phyloP scores from a whole-genome alignment of 192 early-diverging fungal genomes.

The Coemansia umbellata region DNA sequence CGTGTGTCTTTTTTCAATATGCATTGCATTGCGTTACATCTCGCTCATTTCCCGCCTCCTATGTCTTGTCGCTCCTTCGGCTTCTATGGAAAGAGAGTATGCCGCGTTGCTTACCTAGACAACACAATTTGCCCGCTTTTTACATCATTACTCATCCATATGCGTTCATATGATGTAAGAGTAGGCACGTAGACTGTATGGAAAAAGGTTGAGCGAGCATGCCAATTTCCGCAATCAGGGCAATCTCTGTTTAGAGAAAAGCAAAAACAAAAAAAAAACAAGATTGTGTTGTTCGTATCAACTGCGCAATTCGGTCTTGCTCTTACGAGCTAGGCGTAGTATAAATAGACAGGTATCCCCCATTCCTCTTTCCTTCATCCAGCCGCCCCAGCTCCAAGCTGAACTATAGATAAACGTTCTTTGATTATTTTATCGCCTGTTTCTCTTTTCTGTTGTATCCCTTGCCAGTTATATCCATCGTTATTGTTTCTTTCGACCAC shows the following conservation, averaged over 20 bases:
- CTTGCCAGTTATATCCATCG: too few relatives aligned
- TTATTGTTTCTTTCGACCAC: too few relatives aligned
- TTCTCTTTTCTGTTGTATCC: too few relatives aligned
- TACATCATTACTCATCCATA: conserved; percentile 8
- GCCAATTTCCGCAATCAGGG: background rate
- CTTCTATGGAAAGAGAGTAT: background rate
- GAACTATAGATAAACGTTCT: too few relatives aligned
- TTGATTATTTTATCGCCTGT: too few relatives aligned
- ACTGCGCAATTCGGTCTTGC: too few relatives aligned
- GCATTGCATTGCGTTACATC: conserved; percentile 26
- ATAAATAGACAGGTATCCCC: too few relatives aligned
- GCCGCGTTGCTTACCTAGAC: background rate
- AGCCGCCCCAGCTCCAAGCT: too few relatives aligned
- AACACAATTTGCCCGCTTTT: background rate
- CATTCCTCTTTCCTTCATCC: too few relatives aligned
- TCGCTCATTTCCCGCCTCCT: background rate
- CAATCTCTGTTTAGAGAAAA: background rate
- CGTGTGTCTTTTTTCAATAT: conserved; percentile 9
- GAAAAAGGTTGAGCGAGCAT: background rate
- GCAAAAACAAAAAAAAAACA: conserved; percentile 1
- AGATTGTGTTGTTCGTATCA: background rate
- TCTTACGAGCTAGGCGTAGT: too few relatives aligned
- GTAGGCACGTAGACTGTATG: background rate
- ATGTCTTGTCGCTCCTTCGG: background rate
- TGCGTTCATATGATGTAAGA: conserved; percentile 14